phyloP scores from a whole-genome alignment of 768 basidiomycete genomes.

The Favolaschia claudopus region DNA sequence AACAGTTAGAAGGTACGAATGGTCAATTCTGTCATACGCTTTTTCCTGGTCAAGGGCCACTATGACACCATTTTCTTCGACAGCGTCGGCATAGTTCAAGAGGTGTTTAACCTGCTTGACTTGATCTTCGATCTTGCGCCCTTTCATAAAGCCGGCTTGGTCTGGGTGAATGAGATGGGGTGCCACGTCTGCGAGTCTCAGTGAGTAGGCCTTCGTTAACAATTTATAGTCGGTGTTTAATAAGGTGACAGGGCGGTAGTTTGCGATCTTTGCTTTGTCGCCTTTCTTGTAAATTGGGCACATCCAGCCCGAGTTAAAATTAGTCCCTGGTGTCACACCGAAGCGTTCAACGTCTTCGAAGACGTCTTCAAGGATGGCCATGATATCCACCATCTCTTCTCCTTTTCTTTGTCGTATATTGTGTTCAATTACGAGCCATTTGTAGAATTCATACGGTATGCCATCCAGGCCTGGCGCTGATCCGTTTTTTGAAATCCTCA shows the following conservation, averaged over 20 bases:
- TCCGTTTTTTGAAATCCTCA: not conserved
- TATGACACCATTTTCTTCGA: constrained; percentile 12
- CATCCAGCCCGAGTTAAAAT: not conserved
- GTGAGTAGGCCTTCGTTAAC: not conserved
- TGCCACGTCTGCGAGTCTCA: not conserved
- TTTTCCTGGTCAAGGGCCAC: no score
- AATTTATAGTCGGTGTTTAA: not conserved
- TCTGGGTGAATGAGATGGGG: constrained; percentile 23
- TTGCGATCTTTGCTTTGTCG: not conserved
- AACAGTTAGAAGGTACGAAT: not conserved
- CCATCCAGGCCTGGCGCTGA: constrained; percentile 23
- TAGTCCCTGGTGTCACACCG: not conserved
- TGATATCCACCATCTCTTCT: constrained; percentile 19
- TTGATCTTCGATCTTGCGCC: constrained; percentile 27
- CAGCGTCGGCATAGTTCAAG: constrained; percentile 10
- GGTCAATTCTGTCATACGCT: not conserved
- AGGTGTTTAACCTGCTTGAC: constrained; percentile 24
- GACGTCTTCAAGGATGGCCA: not conserved
- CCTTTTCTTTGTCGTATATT: not conserved
- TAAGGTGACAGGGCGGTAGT: not conserved
- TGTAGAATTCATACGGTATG: constrained; percentile 23
- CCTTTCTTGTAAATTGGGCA: not conserved
- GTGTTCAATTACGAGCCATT: not conserved
- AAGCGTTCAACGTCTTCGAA: not conserved
- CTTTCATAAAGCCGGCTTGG: constrained; percentile 13